Evolutionary conservation across 2,329 filamentous ascomycete species (phyloP), one percentile per base, ranked within the genome.

Genomic region (Chalara sp.): DNA sequence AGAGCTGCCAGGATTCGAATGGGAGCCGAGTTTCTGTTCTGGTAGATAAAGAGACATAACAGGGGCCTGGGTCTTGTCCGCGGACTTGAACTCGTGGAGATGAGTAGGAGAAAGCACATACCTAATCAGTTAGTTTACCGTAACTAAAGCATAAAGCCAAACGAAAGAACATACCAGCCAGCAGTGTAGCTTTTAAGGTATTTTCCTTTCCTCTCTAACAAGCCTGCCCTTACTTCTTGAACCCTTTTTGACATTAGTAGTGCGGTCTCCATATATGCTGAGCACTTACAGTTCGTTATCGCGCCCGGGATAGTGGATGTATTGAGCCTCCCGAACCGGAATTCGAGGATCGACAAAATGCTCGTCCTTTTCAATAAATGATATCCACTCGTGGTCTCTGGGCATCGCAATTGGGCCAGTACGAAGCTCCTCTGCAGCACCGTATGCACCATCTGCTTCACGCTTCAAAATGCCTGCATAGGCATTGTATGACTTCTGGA

Each of bases 11-110:
- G 83, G 81, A 53, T 83, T 80, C 7, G 92, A 96, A 66, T 95
- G 90, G 35, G 91, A 95, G 37, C 93, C 93, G 51, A 99, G 78
- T 67, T 96, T 96, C 70, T 97, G 93, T 61, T 97, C 93, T 6
- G 87, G 87, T 31, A 99, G 80, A 66, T 93, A 95, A 50, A 99
- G 76, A 41, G 93, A 97, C 92, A 99, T 96, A 65, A 97, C 82
- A 1, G 93, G 93, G 39, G 87, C 85, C 69, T 93, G 89, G 53
- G 81, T 86, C 67, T 92, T 91, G 70, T 97, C 92, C 58, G 90
- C 89, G n/a, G 90, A 96, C 68, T 96, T 96, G 79, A 97, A 99
- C 70, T 99, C 93, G 72, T 99, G 93, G 28, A 99, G 79, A 70
- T 99, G 93, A 50, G 93, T 97, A 12, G 93, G 89, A 61, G 93